Base-by-base conservation (phyloP, 371 early-diverging fungal genomes). In the Rhizopus delemar region DNA sequence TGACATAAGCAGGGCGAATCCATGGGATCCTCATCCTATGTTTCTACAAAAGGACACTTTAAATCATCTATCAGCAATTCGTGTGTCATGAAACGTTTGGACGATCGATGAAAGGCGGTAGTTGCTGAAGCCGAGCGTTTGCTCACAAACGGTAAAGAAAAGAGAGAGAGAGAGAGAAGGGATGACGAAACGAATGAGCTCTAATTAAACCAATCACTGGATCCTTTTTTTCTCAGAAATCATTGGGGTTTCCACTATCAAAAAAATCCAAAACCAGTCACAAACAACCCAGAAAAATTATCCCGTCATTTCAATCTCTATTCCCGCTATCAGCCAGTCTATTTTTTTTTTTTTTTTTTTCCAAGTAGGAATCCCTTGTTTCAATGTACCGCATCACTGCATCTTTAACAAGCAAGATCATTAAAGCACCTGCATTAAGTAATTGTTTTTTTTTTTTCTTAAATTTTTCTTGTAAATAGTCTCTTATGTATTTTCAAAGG, bases 271-370 rank as follows among this genome's bases (percentile, higher is more conserved):
- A 33, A 45, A 45, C 33, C 56, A 55, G 56, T 55, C 56, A 55
- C 56, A 41, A 38, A 16, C 52, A 35, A 16, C 41, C 41, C 16
- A n/a, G 45, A 32, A 45, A 45, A 41, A 41, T 45, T 52, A 41
- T 66, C 66, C 66, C 66, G 66, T 66, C 36, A 33, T 62, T 66
- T 61, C 48, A 48, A 49, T 51, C 53, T 50, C 32, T 57, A 49
- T 62, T 66, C 62, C 66, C 66, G 66, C 51, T 22, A 35, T 46
- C 48, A 34, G 15, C 51, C 53, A n/a, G 38, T 57, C 45, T 55
- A n/a, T 62, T 16, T 43, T 55, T 61, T 54, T 56, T 39, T 34
- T 43, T 48, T 38, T 60, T 15, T 52, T 33, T 8, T 28, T 46
- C 15, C 15, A 36, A 33, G 38, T 46, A 53, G 32, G 57, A 46